These are phyloP conservation scores for Talaromyces borbonicus DNA, from an alignment of 495 filamentous ascomycete genomes.

Conservation along the genomic window DNA sequence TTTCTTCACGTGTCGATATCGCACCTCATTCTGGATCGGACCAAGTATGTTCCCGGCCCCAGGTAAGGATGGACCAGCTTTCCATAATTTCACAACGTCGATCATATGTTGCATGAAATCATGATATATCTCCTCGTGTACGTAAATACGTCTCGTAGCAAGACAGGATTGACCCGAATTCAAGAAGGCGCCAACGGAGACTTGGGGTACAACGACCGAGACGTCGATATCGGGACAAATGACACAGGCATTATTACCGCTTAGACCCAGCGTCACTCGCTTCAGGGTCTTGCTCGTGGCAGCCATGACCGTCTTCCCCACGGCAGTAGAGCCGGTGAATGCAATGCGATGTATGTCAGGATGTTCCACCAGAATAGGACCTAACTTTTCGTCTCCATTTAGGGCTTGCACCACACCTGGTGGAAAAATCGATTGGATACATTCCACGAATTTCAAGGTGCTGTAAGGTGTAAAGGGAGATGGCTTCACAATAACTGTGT, in stretches of 20 bases:
- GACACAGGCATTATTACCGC: conserved; percentile 56
- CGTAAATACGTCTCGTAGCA: conserved; percentile 50
- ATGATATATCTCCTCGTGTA: conserved; percentile 53
- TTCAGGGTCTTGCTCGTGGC: conserved; percentile 47
- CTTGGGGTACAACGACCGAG: conserved; percentile 42
- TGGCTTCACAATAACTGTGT: conserved; percentile 56
- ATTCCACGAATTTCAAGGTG: conserved; percentile 48
- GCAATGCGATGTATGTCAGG: conserved; percentile 49
- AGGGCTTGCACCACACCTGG: conserved; percentile 52
- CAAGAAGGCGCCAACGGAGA: conserved; percentile 42
- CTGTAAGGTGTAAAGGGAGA: conserved; percentile 53
- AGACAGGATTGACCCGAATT: conserved; percentile 50
- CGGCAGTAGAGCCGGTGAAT: conserved; percentile 52
- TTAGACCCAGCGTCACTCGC: conserved; percentile 41
- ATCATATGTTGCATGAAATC: conserved; percentile 42
- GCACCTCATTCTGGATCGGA: conserved; percentile 42
- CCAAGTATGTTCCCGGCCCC: conserved; percentile 9
- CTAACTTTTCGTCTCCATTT: conserved; percentile 50
- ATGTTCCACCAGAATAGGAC: conserved; percentile 40
- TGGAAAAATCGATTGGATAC: conserved; percentile 47
- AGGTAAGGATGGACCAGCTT: conserved; percentile 24
- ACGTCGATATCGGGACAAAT: conserved; percentile 55
- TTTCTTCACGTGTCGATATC: conserved; percentile 38
- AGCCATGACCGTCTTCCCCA: conserved; percentile 50
- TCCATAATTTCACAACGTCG: conserved; percentile 37